Conservation (phyloP, 306 rosid species). For the Citrullus amarus region DNA sequence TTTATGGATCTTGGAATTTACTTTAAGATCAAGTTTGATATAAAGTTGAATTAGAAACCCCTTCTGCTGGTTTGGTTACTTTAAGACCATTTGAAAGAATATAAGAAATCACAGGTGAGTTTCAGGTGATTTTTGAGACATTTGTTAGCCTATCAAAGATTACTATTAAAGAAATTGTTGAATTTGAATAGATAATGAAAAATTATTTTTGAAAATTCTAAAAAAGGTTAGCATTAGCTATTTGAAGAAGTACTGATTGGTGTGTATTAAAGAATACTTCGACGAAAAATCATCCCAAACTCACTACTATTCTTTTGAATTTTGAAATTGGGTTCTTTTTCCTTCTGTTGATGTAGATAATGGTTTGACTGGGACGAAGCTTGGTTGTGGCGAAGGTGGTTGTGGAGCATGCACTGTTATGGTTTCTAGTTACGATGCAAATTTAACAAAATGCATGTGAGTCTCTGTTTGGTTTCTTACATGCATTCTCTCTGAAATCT, state of each 20-base stretch:
- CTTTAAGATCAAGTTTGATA: not conserved
- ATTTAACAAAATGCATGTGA: slow-evolving; percentile 50
- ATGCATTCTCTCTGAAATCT: not conserved
- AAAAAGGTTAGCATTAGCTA: not conserved
- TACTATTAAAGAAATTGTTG: not conserved
- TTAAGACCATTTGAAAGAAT: not conserved
- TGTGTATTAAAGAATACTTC: not conserved
- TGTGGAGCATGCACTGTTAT: slow-evolving; percentile 99
- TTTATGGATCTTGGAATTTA: not conserved
- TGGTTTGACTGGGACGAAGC: slow-evolving; percentile 87
- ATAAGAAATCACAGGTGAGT: not conserved
- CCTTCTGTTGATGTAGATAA: slow-evolving; percentile 25
- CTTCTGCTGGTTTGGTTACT: not conserved
- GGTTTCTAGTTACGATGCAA: slow-evolving; percentile 64
- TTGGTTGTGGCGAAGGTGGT: slow-evolving; percentile 97
- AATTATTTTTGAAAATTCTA: not conserved
- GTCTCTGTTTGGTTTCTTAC: slow-evolving; percentile 24
- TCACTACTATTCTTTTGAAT: not conserved
- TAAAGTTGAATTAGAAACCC: not conserved
- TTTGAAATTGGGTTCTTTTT: not conserved
- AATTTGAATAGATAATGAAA: not conserved
- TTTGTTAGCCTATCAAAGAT: not conserved
- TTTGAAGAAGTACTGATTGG: not conserved
- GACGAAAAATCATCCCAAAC: not conserved
- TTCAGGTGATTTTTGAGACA: not conserved